Evolutionary conservation across 2,329 filamentous ascomycete species (phyloP), one percentile per base, ranked within the genome.

Genomic region (Aspergillus fumigatus): DNA sequence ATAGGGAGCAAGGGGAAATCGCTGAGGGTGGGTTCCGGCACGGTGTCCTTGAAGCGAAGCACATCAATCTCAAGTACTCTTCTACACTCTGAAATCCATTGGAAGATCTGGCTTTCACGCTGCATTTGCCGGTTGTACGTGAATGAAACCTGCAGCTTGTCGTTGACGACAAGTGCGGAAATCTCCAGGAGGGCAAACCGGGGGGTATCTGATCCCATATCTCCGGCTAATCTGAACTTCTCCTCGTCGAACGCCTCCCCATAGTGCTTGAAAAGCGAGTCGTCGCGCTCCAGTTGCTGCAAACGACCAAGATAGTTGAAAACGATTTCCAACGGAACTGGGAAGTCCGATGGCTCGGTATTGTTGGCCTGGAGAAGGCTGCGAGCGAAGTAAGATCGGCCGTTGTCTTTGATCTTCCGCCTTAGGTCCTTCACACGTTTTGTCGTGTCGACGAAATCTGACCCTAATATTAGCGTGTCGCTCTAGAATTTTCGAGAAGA

Each of bases 121-220:
- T 67, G 67, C 76, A 80, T 81, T 35, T 75, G 64, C 7, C 71
- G 65, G 59, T 81, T 81, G 67, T 78, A 81, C 0, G 77, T 77
- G 60, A 82, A 82, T 0, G 77, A 76, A 21, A 82, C 73, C 35
- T 77, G 76, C 21, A 82, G 68, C 17, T 69, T 69, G 0, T 77
- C 78, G 48, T 77, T 73, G 21, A 77, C 72, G 7, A 82, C 70
- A 25, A 80, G 77, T 0, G 80, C 79, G 1, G 78, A 77, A 4
- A 82, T 75, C 55, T 83, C 80, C 52, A 83, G 78, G 0, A 82
- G 73, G 1, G 75, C 76, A 58, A 80, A 79, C 1, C 79, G 73
- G 25, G 73, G 71, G 3, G 77, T 78, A 9, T 72, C 61, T 17
- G 70, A 66, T 3, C 77, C 77, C 62, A 79, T 76, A 57, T 80